Percentiles rank a stretch among this genome's conserved stretches.
These are phyloP conservation scores for Ceratobasidium sp. DNA, from an alignment of 1,284 basidiomycete species.

Conservation along the genomic window DNA sequence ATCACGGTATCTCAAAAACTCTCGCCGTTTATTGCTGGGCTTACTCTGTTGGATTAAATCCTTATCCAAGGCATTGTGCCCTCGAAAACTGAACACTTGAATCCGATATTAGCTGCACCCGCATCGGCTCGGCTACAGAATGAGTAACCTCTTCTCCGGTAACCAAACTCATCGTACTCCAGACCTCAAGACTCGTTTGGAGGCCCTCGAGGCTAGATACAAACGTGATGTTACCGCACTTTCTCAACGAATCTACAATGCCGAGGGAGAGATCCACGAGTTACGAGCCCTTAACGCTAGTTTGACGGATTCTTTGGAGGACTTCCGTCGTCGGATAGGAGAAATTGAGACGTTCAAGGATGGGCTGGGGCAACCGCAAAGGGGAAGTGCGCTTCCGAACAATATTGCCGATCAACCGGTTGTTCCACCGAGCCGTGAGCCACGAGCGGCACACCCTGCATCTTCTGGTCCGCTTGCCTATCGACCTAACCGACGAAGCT, in stretches of 20 bases:
- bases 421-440: not conserved
- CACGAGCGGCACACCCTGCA: not conserved
- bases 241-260: not conserved
- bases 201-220: not conserved
- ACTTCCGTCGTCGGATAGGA: not conserved
- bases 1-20: not conserved
- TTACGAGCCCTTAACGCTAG: slow-evolving; percentile 7
- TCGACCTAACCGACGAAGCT: slow-evolving; percentile 18
- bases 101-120: not conserved
- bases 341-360: not conserved
- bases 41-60: not conserved
- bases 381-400: not conserved
- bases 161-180: not conserved
- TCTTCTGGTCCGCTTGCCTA: slow-evolving; percentile 5
- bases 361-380: not conserved
- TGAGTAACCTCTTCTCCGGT: slow-evolving; percentile 9
- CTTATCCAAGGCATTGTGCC: not conserved
- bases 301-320: not conserved
- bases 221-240: not conserved
- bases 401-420: not conserved
- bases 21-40: not conserved
- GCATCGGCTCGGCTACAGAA: not conserved
- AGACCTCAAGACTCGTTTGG: slow-evolving; percentile 2
- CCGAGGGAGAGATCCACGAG: slow-evolving; percentile 7
- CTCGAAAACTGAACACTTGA: no score